Evolutionary conservation across 345 rosid species (phyloP).

Genomic region (Schrenkiella parvula): DNA sequence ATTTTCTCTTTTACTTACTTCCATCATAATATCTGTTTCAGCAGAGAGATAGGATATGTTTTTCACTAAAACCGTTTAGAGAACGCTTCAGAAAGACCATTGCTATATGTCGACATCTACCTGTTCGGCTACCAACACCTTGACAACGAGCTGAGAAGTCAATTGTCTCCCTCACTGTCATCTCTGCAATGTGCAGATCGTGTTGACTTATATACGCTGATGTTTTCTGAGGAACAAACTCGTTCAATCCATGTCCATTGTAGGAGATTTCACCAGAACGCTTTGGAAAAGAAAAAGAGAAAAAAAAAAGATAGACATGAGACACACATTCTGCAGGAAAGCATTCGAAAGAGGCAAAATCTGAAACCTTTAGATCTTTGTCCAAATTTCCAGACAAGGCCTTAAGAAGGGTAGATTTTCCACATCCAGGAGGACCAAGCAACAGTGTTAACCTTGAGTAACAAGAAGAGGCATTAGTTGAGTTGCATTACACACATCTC

Average conservation of each 20-base stretch:
- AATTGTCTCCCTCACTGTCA: conserved; percentile 63
- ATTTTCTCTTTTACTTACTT: conserved; percentile 68
- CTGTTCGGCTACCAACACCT: conserved; percentile 49
- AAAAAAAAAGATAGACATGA: background rate
- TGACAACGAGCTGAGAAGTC: conserved; percentile 56
- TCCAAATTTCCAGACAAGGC: conserved; percentile 61
- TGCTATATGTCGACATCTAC: background rate
- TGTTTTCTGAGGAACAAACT: conserved; percentile 50
- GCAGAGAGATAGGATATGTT: background rate
- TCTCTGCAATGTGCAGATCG: conserved; percentile 46
- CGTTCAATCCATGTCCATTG: conserved; percentile 39
- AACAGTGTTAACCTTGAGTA: conserved; percentile 53
- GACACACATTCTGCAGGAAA: background rate
- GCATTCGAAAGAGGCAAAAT: background rate
- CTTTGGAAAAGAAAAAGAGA: conserved; percentile 20
- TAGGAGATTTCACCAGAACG: conserved; percentile 40
- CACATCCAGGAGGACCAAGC: conserved; percentile 85
- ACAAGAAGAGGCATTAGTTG: background rate
- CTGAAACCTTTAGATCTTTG: conserved; percentile 48
- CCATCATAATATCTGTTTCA: conserved; percentile 58
- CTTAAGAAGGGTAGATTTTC: conserved; percentile 57
- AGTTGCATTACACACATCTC: background rate
- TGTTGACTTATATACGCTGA: conserved; percentile 51
- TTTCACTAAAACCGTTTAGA: too few relatives aligned
- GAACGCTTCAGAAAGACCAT: background rate